A percentile compares a stretch with the other conserved stretches of the same genome.
Conservation (phyloP, 306 rosid genomes). For the Crotalaria pallida region DNA sequence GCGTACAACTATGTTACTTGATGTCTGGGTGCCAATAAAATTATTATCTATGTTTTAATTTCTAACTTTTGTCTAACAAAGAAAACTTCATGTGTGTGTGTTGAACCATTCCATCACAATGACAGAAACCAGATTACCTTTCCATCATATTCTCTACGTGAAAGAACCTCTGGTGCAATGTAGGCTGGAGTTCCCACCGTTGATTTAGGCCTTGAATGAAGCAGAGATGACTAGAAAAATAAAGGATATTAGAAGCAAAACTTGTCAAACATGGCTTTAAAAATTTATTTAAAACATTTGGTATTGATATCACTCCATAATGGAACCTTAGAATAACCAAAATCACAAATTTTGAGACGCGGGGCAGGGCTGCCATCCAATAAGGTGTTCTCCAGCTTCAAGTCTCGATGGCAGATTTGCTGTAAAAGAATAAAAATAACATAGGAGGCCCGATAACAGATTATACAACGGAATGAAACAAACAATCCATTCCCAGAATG, state of each 20-base stretch:
- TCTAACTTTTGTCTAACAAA: neutral
- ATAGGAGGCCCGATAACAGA: conserved; percentile 8
- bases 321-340: conserved; percentile 82
- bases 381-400: conserved; percentile 80
- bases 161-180: conserved; percentile 88
- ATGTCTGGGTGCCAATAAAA: neutral
- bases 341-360: conserved; percentile 80
- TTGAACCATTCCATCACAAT: conserved; percentile 11
- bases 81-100: neutral
- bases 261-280: neutral
- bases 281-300: conserved; percentile 14
- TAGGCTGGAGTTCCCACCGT: conserved; percentile 87
- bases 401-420: conserved; percentile 88
- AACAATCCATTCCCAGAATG: neutral
- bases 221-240: conserved; percentile 65
- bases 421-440: conserved; percentile 26
- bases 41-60: neutral
- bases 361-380: conserved; percentile 91
- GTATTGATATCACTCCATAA: conserved; percentile 14
- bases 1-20: neutral
- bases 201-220: conserved; percentile 82
- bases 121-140: conserved; percentile 49
- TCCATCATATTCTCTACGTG: conserved; percentile 82
- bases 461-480: neutral
- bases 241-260: conserved; percentile 27